Conservation (phyloP, 768 basidiomycete species). For the Pisolithus marmoratus region DNA sequence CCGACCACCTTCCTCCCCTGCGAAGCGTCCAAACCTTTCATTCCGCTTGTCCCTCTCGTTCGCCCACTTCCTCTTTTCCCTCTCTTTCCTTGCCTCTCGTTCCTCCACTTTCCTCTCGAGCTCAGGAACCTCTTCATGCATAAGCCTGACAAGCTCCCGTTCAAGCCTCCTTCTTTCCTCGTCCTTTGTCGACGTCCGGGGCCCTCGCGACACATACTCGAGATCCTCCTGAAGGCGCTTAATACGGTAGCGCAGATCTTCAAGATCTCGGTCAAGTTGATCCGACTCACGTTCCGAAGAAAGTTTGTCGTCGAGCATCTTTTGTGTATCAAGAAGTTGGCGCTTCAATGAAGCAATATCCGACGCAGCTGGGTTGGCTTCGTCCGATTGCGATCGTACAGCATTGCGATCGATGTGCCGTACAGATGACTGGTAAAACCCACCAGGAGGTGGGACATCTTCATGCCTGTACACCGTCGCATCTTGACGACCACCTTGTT, state of each 20-base stretch:
- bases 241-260: constrained; percentile 80
- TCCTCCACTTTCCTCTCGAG: constrained; percentile 81
- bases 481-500: constrained; percentile 59
- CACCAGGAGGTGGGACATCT: constrained; percentile 50
- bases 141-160: constrained; percentile 74
- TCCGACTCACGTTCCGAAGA: constrained; percentile 82
- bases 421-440: constrained; percentile 73
- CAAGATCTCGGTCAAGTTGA: constrained; percentile 83
- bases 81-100: constrained; percentile 66
- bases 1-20: constrained; percentile 35
- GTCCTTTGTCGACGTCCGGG: constrained; percentile 67
- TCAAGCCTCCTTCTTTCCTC: constrained; percentile 84
- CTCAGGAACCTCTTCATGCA: constrained; percentile 90
- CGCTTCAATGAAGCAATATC: constrained; percentile 88
- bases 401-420: constrained; percentile 84
- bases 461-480: constrained; percentile 90
- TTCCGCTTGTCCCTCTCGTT: constrained; percentile 82
- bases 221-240: constrained; percentile 87
- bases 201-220: constrained; percentile 76
- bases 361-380: constrained; percentile 47
- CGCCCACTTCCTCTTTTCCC: constrained; percentile 73
- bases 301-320: constrained; percentile 69
- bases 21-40: constrained; percentile 68
- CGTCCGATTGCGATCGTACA: constrained; percentile 70
- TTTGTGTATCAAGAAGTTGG: constrained; percentile 70